phyloP scores from a whole-genome alignment of 257 asterid species.

The Jaltomata sinuosa region DNA sequence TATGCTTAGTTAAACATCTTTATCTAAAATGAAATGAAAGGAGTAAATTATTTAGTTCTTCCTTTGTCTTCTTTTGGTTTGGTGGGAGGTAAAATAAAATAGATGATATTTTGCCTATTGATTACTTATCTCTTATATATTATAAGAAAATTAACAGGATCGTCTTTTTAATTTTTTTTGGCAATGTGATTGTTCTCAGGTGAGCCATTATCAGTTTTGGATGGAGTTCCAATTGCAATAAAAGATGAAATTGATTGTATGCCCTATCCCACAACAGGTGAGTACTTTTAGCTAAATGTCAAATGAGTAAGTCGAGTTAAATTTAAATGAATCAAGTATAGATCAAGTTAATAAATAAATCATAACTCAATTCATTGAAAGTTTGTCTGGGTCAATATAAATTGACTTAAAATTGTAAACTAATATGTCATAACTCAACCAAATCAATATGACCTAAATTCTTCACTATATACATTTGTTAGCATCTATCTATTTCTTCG shows the following conservation, averaged over 20 bases:
- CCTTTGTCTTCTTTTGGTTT: background rate
- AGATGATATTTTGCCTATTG: background rate
- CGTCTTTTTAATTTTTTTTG: background rate
- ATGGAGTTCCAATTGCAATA: slow-evolving; percentile 77
- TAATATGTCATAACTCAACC: too few species aligned
- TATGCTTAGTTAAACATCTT: background rate
- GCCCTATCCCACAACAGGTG: slow-evolving; percentile 94
- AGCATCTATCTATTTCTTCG: too few species aligned
- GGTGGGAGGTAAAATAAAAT: background rate
- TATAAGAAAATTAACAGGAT: background rate
- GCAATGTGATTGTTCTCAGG: slow-evolving; percentile 26
- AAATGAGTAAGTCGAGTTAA: too few species aligned
- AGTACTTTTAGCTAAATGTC: too few species aligned
- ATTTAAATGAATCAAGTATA: too few species aligned
- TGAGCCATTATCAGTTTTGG: slow-evolving; percentile 58
- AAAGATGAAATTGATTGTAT: slow-evolving; percentile 88
- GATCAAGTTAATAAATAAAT: too few species aligned
- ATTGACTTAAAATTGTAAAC: too few species aligned
- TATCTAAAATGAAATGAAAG: background rate
- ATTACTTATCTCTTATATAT: background rate
- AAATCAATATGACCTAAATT: too few species aligned
- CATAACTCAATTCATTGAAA: too few species aligned
- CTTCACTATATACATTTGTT: too few species aligned
- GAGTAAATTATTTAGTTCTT: background rate
- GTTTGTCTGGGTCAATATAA: too few species aligned